Conservation (phyloP, 2,329 filamentous ascomycete genomes). For the Penicillium sp. region DNA sequence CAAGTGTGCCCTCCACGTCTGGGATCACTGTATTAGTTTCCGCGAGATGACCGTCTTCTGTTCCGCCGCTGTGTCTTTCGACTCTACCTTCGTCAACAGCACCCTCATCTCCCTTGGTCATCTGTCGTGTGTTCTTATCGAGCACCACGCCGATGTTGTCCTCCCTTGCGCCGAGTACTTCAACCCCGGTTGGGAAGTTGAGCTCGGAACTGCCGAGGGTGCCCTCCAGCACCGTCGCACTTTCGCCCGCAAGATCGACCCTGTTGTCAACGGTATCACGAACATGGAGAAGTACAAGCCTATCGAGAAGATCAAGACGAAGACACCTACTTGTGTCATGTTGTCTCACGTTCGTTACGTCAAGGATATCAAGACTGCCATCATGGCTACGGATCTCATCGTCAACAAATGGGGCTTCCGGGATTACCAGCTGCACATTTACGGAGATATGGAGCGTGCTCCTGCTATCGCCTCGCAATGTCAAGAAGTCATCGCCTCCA, state of each 20-base stretch:
- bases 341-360: constrained; percentile 6
- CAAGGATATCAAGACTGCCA: constrained; percentile 6
- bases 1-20: constrained; percentile 5
- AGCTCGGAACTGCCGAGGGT: constrained; percentile 3
- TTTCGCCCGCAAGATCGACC: constrained; percentile 6
- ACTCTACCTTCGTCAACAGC: constrained; percentile 1
- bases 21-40: constrained; percentile 6
- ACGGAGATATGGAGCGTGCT: constrained; percentile 4
- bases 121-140: constrained; percentile 1
- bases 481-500: constrained; percentile 4
- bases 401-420: constrained; percentile 2
- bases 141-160: constrained; percentile 2
- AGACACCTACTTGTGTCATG: constrained; percentile 4
- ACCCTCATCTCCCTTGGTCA: constrained; percentile 4
- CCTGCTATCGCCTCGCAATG: constrained; percentile 3
- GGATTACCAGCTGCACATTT: constrained; percentile 3
- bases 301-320: constrained; percentile 4
- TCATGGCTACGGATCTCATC: constrained; percentile 4
- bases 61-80: constrained; percentile 3
- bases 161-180: constrained; percentile 5
- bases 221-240: constrained; percentile 4
- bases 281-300: constrained; percentile 7
- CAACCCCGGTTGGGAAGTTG: constrained; percentile 2
- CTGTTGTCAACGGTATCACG: constrained; percentile 3
- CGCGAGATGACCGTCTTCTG: constrained; percentile 4